Evolutionary conservation across 2,329 filamentous ascomycete genomes (phyloP).

Genomic region (Teratosphaeria destructans): DNA sequence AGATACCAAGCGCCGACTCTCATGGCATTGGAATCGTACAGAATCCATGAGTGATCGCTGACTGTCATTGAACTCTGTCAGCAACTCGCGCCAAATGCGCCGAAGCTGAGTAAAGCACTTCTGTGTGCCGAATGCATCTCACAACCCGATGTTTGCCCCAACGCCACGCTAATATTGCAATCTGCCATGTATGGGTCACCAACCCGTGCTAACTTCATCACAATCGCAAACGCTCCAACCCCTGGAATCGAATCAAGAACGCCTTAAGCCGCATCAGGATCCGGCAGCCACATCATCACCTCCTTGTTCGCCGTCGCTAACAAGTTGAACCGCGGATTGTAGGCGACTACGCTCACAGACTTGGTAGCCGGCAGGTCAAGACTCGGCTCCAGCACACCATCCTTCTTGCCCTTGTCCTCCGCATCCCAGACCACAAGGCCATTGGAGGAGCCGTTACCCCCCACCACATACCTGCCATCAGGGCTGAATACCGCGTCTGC

Average conservation of each 20-base stretch:
- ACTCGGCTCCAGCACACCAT: conserved; percentile 51
- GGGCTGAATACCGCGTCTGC: conserved; percentile 82
- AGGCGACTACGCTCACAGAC: conserved; percentile 65
- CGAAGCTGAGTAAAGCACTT: too few relatives aligned
- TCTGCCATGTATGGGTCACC: neutral
- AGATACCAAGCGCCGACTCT: too few relatives aligned
- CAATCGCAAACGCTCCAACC: neutral
- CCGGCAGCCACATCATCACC: conserved; percentile 39
- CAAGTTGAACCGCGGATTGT: conserved; percentile 87
- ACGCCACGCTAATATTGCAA: neutral
- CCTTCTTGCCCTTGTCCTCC: conserved; percentile 42
- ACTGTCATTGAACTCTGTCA: too few relatives aligned
- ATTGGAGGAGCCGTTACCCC: conserved; percentile 54
- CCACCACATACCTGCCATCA: conserved; percentile 79
- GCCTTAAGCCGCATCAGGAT: conserved; percentile 26
- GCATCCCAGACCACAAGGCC: conserved; percentile 85
- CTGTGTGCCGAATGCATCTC: too few relatives aligned
- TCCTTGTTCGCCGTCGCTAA: conserved; percentile 84
- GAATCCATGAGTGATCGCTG: too few relatives aligned
- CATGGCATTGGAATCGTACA: too few relatives aligned
- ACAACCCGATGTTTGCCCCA: neutral
- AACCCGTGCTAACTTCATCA: neutral
- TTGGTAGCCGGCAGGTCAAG: conserved; percentile 53
- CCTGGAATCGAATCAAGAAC: neutral
- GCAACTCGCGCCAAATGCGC: too few relatives aligned